Percentiles rank a stretch among this genome's conserved stretches.
phyloP scores from a whole-genome alignment of 1,139 yeast species.

The Meyerozyma athensensis region DNA sequence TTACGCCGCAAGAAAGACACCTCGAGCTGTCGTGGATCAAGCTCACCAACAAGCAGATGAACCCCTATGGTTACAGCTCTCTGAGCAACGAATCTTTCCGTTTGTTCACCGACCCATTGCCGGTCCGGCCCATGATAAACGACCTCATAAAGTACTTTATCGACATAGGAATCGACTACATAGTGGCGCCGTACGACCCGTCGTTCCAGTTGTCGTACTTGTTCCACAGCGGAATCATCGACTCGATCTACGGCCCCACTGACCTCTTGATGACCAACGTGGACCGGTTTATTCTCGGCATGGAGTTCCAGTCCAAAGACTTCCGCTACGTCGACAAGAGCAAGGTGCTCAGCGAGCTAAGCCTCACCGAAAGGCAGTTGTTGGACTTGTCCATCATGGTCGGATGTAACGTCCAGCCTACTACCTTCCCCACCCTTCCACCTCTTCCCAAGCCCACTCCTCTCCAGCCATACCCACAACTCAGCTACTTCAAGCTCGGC shows the following conservation, averaged over 20 bases:
- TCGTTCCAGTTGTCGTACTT: slow-evolving; percentile 79
- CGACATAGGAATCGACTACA: slow-evolving; percentile 54
- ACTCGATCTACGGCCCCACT: slow-evolving; percentile 80
- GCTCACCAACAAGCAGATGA: slow-evolving; percentile 21
- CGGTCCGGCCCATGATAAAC: slow-evolving; percentile 45
- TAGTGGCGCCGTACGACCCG: slow-evolving; percentile 81
- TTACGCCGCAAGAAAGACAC: slow-evolving; percentile 43
- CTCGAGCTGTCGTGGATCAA: slow-evolving; percentile 45
- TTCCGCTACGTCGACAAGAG: slow-evolving; percentile 63
- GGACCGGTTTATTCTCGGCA: slow-evolving; percentile 67
- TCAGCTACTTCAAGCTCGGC: slow-evolving; percentile 40
- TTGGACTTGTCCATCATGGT: slow-evolving; percentile 71
- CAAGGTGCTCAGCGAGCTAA: slow-evolving; percentile 57
- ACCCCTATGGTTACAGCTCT: slow-evolving; percentile 22
- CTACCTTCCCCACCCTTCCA: slow-evolving; percentile 55
- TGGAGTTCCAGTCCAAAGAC: slow-evolving; percentile 62
- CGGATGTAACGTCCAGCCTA: slow-evolving; percentile 75
- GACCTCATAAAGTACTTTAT: slow-evolving; percentile 57
- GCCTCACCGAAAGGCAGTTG: slow-evolving; percentile 59
- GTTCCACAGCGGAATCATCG: slow-evolving; percentile 51
- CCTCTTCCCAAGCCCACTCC: slow-evolving; percentile 44
- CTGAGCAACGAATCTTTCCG: slow-evolving; percentile 41
- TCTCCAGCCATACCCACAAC: slow-evolving; percentile 38
- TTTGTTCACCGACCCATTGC: slow-evolving; percentile 42
- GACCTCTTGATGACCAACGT: slow-evolving; percentile 64